A percentile compares a stretch with the other conserved stretches of the same genome.
Conservation (phyloP, 2,329 filamentous ascomycete genomes). For the Aspergillus piperis region DNA sequence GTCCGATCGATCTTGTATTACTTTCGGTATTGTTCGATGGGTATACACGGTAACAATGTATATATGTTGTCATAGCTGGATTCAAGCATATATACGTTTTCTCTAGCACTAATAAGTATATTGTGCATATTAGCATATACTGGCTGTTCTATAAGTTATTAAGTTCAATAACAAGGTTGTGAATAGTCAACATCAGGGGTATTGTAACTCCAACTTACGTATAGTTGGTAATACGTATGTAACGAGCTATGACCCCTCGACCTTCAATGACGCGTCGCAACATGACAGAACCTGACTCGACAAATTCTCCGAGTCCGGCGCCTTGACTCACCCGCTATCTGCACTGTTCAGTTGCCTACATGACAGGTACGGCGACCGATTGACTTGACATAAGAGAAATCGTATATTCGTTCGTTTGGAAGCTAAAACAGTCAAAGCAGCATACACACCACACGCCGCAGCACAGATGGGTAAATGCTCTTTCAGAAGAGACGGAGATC, state of each 20-base stretch:
- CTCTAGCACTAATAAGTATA: too few species aligned
- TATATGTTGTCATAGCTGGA: not conserved
- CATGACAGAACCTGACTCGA: not conserved
- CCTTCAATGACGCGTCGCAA: constrained; percentile 2
- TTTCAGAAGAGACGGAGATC: not conserved
- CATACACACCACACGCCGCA: not conserved
- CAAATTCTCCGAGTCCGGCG: not conserved
- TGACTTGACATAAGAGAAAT: too few species aligned
- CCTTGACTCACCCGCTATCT: not conserved
- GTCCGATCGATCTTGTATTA: not conserved
- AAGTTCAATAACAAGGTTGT: too few species aligned
- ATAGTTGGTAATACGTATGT: not conserved
- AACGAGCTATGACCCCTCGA: not conserved
- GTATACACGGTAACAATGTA: not conserved
- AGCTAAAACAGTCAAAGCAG: not conserved
- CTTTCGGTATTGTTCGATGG: not conserved
- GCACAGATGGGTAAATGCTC: not conserved
- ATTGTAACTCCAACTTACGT: not conserved
- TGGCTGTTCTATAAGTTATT: too few species aligned
- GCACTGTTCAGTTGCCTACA: not conserved
- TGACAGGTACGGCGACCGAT: not conserved
- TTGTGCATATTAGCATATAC: too few species aligned
- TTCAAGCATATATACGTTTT: not conserved
- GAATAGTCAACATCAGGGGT: not conserved
- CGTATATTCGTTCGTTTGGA: too few species aligned